Conservation (phyloP, 2,329 filamentous ascomycete species). For the Penicillium verrucosum region DNA sequence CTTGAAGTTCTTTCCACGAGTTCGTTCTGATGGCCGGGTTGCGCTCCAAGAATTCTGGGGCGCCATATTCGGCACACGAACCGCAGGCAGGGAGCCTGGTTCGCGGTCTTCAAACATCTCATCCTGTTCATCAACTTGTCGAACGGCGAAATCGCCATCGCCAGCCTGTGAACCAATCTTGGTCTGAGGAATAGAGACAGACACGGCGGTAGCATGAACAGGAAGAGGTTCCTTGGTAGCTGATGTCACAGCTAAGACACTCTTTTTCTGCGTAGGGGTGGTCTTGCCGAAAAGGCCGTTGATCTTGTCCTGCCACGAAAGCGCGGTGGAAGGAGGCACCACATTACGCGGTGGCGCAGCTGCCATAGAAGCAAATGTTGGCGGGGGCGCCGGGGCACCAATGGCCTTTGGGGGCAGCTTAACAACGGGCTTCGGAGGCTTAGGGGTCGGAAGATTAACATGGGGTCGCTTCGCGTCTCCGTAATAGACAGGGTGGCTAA, state of each 20-base stretch:
- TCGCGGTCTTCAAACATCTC: slow-evolving; percentile 79
- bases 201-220: slow-evolving; percentile 57
- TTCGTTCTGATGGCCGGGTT: slow-evolving; percentile 36
- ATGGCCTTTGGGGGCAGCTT: slow-evolving; percentile 66
- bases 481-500: slow-evolving; percentile 55
- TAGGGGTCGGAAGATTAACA: slow-evolving; percentile 57
- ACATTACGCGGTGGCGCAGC: slow-evolving; percentile 37
- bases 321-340: slow-evolving; percentile 45
- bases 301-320: slow-evolving; percentile 76
- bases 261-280: slow-evolving; percentile 48
- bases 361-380: slow-evolving; percentile 46
- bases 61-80: slow-evolving; percentile 62
- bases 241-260: slow-evolving; percentile 60
- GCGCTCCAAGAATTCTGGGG: slow-evolving; percentile 63
- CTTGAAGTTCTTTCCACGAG: slow-evolving; percentile 50
- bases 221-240: slow-evolving; percentile 66
- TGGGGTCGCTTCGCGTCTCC: slow-evolving; percentile 50
- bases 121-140: slow-evolving; percentile 72
- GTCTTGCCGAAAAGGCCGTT: slow-evolving; percentile 73
- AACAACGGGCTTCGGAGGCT: slow-evolving; percentile 72
- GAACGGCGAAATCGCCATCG: slow-evolving; percentile 53
- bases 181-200: slow-evolving; percentile 64
- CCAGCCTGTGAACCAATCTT: slow-evolving; percentile 38
- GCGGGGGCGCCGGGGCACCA: slow-evolving; percentile 44
- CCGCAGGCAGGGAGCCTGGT: slow-evolving; percentile 70